Percentiles rank a stretch among this genome's conserved stretches.
Evolutionary conservation across 75 land plant species (phyloP).

Genomic region (Isoetes taiwanensis): DNA sequence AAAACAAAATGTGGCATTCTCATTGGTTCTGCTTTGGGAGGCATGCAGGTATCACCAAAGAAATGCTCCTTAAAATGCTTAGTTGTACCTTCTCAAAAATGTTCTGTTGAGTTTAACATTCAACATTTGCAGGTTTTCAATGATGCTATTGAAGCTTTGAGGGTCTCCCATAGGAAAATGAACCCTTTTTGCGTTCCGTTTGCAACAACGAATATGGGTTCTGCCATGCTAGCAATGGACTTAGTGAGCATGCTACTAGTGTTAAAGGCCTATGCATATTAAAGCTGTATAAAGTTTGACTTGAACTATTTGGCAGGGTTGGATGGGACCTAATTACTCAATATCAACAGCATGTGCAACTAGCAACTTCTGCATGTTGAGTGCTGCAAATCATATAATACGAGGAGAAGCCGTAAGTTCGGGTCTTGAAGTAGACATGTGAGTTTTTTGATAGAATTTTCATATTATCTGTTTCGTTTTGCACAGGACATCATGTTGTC

Average conservation of each 20-base stretch:
- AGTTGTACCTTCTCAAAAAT: no score
- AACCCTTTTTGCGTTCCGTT: slow-evolving; percentile 83
- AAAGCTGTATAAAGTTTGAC: no score
- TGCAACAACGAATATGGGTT: slow-evolving; percentile 91
- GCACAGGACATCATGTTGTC: slow-evolving; percentile 83
- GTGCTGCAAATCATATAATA: slow-evolving; percentile 85
- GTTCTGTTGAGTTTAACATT: no score
- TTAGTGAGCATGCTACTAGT: slow-evolving; percentile 33
- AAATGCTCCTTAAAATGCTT: no score
- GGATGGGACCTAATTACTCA: slow-evolving; percentile 98
- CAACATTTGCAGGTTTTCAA: slow-evolving; percentile 74
- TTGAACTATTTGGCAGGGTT: slow-evolving; percentile 60
- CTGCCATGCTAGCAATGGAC: slow-evolving; percentile 98
- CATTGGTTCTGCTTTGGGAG: slow-evolving; percentile 96
- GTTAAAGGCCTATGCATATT: not conserved
- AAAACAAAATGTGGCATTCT: slow-evolving; percentile 80
- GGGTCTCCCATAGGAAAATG: slow-evolving; percentile 68
- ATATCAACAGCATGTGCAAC: slow-evolving; percentile 95
- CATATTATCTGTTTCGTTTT: not conserved
- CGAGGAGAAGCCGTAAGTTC: slow-evolving; percentile 82
- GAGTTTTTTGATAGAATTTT: not conserved
- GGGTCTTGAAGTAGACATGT: not conserved
- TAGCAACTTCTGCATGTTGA: slow-evolving; percentile 82
- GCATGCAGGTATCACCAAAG: slow-evolving; percentile 92
- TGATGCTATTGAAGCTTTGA: slow-evolving; percentile 78